These are phyloP conservation scores for Ciborinia camelliae DNA, from an alignment of 2,329 filamentous ascomycete genomes.

Conservation along the genomic window DNA sequence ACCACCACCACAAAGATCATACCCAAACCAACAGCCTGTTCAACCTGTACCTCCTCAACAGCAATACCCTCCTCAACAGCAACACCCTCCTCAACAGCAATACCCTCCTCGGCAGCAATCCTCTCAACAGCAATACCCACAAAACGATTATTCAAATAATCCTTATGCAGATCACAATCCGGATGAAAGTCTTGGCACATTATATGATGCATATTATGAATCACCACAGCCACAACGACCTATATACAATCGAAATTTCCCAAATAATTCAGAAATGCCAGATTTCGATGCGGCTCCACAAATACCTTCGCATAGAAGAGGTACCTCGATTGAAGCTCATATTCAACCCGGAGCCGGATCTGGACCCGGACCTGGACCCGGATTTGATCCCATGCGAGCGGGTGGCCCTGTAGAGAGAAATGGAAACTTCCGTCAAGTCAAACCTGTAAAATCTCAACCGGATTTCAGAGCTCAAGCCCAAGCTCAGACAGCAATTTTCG, in stretches of 20 bases:
- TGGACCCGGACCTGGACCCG: not conserved
- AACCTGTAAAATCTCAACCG: constrained; percentile 64
- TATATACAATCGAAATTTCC: constrained; percentile 24
- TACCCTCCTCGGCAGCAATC: too few relatives aligned
- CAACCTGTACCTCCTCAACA: constrained; percentile 28
- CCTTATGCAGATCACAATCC: constrained; percentile 33
- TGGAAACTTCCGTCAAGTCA: constrained; percentile 43
- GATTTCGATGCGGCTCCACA: constrained; percentile 31
- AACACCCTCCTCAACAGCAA: constrained; percentile 25
- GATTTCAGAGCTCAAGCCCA: constrained; percentile 51
- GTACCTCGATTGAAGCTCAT: constrained; percentile 34
- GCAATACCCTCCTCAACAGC: too few relatives aligned
- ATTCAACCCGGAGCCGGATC: constrained; percentile 25
- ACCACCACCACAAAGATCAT: constrained; percentile 52
- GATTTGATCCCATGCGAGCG: not conserved
- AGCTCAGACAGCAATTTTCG: constrained; percentile 66
- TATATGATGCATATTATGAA: constrained; percentile 56
- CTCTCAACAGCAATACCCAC: constrained; percentile 22
- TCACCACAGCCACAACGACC: constrained; percentile 24
- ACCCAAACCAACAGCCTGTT: constrained; percentile 43
- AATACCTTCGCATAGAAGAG: constrained; percentile 26
- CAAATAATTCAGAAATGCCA: constrained; percentile 34
- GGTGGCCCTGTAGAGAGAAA: constrained; percentile 38
- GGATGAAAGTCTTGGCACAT: constrained; percentile 46
- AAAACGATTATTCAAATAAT: constrained; percentile 19